Conservation (phyloP, 805 yeast species). For the Starmera amethionina region DNA sequence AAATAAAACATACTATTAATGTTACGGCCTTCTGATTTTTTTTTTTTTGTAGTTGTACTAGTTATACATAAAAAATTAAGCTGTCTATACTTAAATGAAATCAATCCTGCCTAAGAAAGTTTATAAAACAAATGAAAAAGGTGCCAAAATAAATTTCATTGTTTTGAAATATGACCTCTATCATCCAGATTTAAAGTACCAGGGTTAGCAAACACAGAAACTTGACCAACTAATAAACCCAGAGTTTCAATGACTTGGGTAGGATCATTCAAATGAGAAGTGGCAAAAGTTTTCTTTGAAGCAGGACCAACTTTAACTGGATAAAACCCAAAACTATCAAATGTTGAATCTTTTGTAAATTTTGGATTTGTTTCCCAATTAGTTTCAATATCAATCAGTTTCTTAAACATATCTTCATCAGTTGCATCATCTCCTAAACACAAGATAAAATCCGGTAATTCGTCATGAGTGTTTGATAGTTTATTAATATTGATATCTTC, state of each 20-base stretch:
- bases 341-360: slow-evolving; percentile 31
- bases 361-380: slow-evolving; percentile 35
- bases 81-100: too few relatives aligned
- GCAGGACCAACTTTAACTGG: slow-evolving; percentile 94
- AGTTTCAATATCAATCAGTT: slow-evolving; percentile 54
- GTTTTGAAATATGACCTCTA: slow-evolving; percentile 48
- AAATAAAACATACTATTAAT: not conserved
- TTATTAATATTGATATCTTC: slow-evolving; percentile 22
- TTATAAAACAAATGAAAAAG: too few relatives aligned
- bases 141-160: too few relatives aligned
- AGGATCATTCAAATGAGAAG: slow-evolving; percentile 79
- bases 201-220: slow-evolving; percentile 66
- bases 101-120: too few relatives aligned
- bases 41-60: too few relatives aligned
- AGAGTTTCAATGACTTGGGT: slow-evolving; percentile 75
- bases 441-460: slow-evolving; percentile 72
- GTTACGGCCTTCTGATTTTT: too few relatives aligned
- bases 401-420: slow-evolving; percentile 94
- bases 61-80: too few relatives aligned
- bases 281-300: slow-evolving; percentile 74
- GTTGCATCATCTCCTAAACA: slow-evolving; percentile 96
- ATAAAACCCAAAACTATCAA: slow-evolving; percentile 53
- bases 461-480: slow-evolving; percentile 25
- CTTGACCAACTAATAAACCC: slow-evolving; percentile 72
- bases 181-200: slow-evolving; percentile 71